Evolutionary conservation across 345 rosid species (phyloP).

Genomic region (Lenwebbia sp.): DNA sequence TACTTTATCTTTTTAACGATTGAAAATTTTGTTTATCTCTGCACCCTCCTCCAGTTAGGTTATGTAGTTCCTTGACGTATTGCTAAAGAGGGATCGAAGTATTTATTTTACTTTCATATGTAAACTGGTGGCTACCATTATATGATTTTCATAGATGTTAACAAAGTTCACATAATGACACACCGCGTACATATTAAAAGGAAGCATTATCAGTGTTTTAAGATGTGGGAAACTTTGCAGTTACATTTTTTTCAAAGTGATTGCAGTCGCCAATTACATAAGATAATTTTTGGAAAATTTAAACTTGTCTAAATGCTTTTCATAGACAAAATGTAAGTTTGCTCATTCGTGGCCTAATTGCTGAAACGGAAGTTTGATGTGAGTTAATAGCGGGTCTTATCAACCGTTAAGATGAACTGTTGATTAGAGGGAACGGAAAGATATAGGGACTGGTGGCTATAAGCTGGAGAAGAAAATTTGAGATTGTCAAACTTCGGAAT

Average conservation of each 20-base stretch:
- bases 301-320: neutral
- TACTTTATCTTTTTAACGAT: neutral
- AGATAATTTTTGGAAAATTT: neutral
- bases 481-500: neutral
- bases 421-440: neutral
- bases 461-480: neutral
- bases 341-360: neutral
- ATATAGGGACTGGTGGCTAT: neutral
- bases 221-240: neutral
- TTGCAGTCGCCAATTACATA: neutral
- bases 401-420: neutral
- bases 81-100: neutral
- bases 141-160: neutral
- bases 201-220: neutral
- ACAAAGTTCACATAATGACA: neutral
- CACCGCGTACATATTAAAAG: neutral
- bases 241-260: neutral
- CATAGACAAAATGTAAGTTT: neutral
- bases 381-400: neutral
- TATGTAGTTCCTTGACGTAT: neutral
- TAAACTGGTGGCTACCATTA: neutral
- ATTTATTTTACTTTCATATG: neutral
- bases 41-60: neutral
- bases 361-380: neutral
- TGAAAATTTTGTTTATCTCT: neutral